These are phyloP conservation scores for Metschnikowia baotianmanensis DNA, from an alignment of 805 yeast genomes.

Conservation along the genomic window DNA sequence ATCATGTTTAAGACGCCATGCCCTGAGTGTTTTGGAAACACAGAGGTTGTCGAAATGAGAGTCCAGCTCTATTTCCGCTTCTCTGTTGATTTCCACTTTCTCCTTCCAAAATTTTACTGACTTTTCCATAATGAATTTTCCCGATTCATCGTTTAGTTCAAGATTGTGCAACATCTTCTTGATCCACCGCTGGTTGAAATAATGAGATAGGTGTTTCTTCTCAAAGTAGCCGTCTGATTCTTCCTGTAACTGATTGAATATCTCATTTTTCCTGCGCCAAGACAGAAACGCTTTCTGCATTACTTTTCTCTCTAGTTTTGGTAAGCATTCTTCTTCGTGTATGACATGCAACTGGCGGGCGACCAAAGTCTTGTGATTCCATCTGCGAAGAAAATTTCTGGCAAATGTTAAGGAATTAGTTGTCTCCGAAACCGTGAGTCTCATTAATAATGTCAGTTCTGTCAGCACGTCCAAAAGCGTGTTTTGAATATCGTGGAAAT, in stretches of 20 bases:
- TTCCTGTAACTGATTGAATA: conserved; percentile 9
- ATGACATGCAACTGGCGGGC: conserved; percentile 17
- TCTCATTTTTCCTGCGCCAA: conserved; percentile 16
- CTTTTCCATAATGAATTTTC: conserved; percentile 13
- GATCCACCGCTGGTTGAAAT: conserved; percentile 12
- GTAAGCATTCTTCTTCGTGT: conserved; percentile 10
- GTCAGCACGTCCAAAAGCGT: background rate
- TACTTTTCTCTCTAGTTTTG: background rate
- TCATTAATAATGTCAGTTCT: conserved; percentile 30
- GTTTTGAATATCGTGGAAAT: conserved; percentile 24
- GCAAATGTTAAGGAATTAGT: conserved; percentile 4
- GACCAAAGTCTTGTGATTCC: conserved; percentile 21
- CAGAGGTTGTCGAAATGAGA: background rate
- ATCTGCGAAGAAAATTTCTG: conserved; percentile 14
- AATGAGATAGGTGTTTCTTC: conserved; percentile 11
- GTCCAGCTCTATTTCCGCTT: background rate
- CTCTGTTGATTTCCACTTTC: background rate
- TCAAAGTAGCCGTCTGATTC: conserved; percentile 17
- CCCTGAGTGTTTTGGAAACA: background rate
- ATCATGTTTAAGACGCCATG: conserved; percentile 1
- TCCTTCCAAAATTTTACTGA: conserved; percentile 11
- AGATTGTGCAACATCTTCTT: conserved; percentile 16
- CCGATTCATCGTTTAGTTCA: conserved; percentile 3
- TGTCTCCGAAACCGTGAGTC: conserved; percentile 23
- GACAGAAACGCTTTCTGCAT: conserved; percentile 5